Conservation (phyloP, 164 flowering plant genomes). For the Santalum album region DNA sequence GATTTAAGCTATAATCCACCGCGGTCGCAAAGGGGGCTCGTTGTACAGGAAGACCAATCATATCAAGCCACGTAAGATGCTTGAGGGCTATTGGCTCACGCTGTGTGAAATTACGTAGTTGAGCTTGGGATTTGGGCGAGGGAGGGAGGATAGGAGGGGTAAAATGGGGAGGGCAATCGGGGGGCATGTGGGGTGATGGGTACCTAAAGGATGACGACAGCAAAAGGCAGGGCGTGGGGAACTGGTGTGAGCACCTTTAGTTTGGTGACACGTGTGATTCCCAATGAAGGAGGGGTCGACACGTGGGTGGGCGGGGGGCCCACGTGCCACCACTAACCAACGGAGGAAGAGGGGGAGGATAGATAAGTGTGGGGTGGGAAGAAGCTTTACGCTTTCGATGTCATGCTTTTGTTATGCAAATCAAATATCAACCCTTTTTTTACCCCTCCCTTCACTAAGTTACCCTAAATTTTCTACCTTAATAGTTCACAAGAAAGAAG, state of each 20-base stretch:
- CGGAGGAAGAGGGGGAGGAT: slow-evolving; percentile 2
- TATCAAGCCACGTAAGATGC: not conserved
- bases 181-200: slow-evolving; percentile 7
- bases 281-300: slow-evolving; percentile 8
- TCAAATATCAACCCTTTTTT: not conserved
- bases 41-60: not conserved
- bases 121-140: not conserved
- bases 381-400: slow-evolving; percentile 26
- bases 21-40: not conserved
- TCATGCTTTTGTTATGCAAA: slow-evolving; percentile 42
- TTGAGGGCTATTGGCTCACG: not conserved
- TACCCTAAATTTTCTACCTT: no score
- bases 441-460: no score
- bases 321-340: slow-evolving; percentile 25
- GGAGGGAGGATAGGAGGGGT: not conserved
- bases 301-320: slow-evolving; percentile 31
- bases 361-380: slow-evolving; percentile 23
- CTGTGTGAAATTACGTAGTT: no score
- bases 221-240: slow-evolving; percentile 1
- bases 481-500: no score
- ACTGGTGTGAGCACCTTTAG: slow-evolving; percentile 9
- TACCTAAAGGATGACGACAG: slow-evolving; percentile 12
- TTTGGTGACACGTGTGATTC: slow-evolving; percentile 25
- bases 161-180: not conserved
- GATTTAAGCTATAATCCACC: not conserved